A percentile compares a stretch with the other conserved stretches of the same genome.
Conservation (phyloP, 1,284 basidiomycete species). For the Termitomyces sp. region DNA sequence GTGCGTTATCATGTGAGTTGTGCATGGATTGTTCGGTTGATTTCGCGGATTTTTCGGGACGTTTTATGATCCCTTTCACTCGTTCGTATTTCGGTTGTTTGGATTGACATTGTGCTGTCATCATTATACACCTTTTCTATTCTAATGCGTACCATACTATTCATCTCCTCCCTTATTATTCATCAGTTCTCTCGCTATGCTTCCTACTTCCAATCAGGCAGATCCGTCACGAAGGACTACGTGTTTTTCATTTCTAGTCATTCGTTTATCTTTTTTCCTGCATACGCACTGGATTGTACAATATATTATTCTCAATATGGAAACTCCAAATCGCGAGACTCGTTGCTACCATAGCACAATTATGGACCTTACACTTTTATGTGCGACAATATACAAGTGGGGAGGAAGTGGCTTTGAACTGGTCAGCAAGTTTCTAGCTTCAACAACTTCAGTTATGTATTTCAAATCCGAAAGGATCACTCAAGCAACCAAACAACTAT, state of each 20-base stretch:
- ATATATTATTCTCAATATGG: slow-evolving; percentile 1
- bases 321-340: not conserved
- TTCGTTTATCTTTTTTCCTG: not conserved
- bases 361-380: not conserved
- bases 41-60: slow-evolving; percentile 8
- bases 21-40: not conserved
- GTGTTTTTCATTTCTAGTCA: not conserved
- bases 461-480: too few species aligned
- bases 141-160: slow-evolving; percentile 12
- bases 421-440: too few species aligned
- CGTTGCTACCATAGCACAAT: not conserved
- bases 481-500: slow-evolving; percentile 14
- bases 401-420: too few species aligned
- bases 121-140: slow-evolving; percentile 5
- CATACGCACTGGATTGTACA: slow-evolving; percentile 6
- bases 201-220: not conserved
- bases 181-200: slow-evolving; percentile 12
- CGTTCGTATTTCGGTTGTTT: slow-evolving; percentile 14
- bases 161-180: slow-evolving; percentile 2
- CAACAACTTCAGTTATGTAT: too few species aligned
- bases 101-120: slow-evolving; percentile 8
- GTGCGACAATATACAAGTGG: not conserved
- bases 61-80: slow-evolving; percentile 13
- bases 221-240: not conserved
- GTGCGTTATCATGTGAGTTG: slow-evolving; percentile 56